Evolutionary conservation across 2,329 filamentous ascomycete genomes (phyloP), one percentile per base, ranked within the genome.

Genomic region (Didymella keratinophila): DNA sequence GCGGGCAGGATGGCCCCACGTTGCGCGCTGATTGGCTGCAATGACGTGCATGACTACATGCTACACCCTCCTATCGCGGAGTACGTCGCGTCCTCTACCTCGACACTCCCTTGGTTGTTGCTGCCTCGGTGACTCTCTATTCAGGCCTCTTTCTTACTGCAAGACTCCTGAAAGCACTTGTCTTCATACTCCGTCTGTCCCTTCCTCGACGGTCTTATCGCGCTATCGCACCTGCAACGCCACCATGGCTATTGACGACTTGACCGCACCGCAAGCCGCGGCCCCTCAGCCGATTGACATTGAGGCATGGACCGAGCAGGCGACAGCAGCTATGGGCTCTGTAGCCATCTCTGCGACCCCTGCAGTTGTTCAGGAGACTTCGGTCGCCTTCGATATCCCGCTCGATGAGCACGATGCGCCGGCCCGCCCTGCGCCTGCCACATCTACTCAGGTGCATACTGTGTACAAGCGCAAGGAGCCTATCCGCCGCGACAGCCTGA

Each of bases 371-470:
- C 75, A 83, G 47, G 87, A 87, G 52, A 86, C 86, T 2, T 85
- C 86, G 44, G 83, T 85, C 27, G 83, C 87, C 4, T 83, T 96
- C 52, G 83, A 88, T 47, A 95, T 96, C 65, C 88, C 91, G 2
- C 85, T 96, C 52, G 91, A 96, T 75, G 86, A 67, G 37, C 65
- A 87, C 64, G 72, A 76, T 63, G 67, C 71, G 58, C 62, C 67
- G 43, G 62, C 63, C 64, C 72, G 67, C 69, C 66, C 69, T 48
- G 61, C 63, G 23, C 64, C 73, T 11, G 71, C 73, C n/a, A 68
- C 68, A 32, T 70, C 74, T 30, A 56, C 80, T 76, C 61, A 80
- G 50, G 65, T 74, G 79, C 54, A 84, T 78, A 52, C 80, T 76
- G 78, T 82, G 71, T 69, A 81, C 63, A 79, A 80, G 62, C 74